These are phyloP conservation scores for Aspergillus candidus DNA, from an alignment of 2,329 filamentous ascomycete species.

Conservation along the genomic window DNA sequence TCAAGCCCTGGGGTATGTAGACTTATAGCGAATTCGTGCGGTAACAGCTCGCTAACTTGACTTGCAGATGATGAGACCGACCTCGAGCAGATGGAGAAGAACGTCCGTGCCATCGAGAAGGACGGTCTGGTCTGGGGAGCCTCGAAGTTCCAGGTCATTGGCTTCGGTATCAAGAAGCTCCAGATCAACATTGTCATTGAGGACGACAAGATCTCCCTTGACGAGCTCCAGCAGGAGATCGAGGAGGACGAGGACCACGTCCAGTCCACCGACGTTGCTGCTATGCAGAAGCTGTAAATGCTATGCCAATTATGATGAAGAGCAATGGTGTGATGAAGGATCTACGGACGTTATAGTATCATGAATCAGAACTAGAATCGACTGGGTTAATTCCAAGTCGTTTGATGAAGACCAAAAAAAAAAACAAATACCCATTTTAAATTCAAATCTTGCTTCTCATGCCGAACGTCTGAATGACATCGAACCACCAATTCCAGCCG, in stretches of 20 bases:
- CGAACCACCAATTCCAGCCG: no score
- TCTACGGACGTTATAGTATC: slow-evolving; percentile 28
- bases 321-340: slow-evolving; percentile 32
- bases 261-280: slow-evolving; percentile 84
- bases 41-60: slow-evolving; percentile 13
- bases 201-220: slow-evolving; percentile 88
- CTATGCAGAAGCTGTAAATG: slow-evolving; percentile 86
- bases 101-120: slow-evolving; percentile 77
- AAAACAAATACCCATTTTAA: slow-evolving; percentile 18
- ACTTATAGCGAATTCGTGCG: not conserved
- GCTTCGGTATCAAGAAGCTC: slow-evolving; percentile 98
- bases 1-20: slow-evolving; percentile 95
- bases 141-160: slow-evolving; percentile 81
- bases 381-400: slow-evolving; percentile 18
- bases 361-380: slow-evolving; percentile 31
- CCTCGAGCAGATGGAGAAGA: slow-evolving; percentile 72
- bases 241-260: slow-evolving; percentile 87
- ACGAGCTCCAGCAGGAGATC: slow-evolving; percentile 83
- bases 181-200: slow-evolving; percentile 98
- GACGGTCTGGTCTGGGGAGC: slow-evolving; percentile 96
- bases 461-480: no score
- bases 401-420: slow-evolving; percentile 29
- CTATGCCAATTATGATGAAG: slow-evolving; percentile 29
- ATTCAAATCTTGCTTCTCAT: not conserved
- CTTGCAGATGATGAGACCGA: slow-evolving; percentile 79